Percentiles rank a stretch among this genome's conserved stretches.
These are phyloP conservation scores for Leavenworthia alabamica DNA, from an alignment of 345 rosid species.

Conservation along the genomic window DNA sequence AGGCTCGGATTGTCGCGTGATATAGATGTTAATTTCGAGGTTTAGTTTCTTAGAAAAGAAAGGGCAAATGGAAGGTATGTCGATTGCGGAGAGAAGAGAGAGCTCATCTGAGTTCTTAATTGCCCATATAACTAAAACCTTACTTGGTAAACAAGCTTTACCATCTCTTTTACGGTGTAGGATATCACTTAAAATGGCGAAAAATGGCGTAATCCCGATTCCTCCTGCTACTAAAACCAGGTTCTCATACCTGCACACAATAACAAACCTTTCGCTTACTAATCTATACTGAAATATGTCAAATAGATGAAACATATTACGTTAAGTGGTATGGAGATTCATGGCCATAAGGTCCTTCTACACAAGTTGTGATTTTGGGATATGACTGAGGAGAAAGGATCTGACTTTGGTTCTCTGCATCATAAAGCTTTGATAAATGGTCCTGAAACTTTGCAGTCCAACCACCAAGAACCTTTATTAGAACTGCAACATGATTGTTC, in stretches of 20 bases:
- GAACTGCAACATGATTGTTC: constrained; percentile 53
- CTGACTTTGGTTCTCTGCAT: constrained; percentile 29
- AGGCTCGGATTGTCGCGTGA: constrained; percentile 72
- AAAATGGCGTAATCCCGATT: constrained; percentile 82
- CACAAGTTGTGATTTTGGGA: constrained; percentile 55
- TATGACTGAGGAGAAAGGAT: constrained; percentile 8
- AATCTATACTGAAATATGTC: neutral
- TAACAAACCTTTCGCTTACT: constrained; percentile 7
- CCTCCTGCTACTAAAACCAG: constrained; percentile 89
- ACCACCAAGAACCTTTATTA: constrained; percentile 71
- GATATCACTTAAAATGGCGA: constrained; percentile 76
- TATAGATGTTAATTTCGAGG: constrained; percentile 49
- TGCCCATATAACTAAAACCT: constrained; percentile 72
- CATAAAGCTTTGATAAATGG: constrained; percentile 31
- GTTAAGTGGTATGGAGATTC: constrained; percentile 71
- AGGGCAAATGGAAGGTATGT: constrained; percentile 59
- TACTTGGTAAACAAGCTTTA: constrained; percentile 59
- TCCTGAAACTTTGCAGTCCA: constrained; percentile 71
- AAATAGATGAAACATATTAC: constrained; percentile 31
- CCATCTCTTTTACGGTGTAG: constrained; percentile 60
- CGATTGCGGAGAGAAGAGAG: constrained; percentile 54
- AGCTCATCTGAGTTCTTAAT: constrained; percentile 71
- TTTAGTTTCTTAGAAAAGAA: constrained; percentile 43
- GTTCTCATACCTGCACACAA: constrained; percentile 58
- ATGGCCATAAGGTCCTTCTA: constrained; percentile 91